Evolutionary conservation across 164 flowering plant species (phyloP).

Genomic region (Amborella trichopoda): DNA sequence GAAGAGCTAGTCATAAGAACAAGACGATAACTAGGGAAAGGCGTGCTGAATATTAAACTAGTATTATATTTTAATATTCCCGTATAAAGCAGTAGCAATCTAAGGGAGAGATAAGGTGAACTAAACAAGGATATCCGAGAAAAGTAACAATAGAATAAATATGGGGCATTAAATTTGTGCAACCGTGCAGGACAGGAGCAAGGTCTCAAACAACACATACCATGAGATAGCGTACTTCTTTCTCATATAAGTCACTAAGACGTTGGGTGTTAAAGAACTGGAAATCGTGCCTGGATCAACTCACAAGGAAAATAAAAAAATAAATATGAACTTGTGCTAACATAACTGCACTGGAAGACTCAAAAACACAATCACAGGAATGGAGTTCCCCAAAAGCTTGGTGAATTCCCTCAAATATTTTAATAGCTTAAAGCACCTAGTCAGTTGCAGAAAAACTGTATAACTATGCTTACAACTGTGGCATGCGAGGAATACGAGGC

Average conservation of each 20-base stretch:
- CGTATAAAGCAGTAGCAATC: too few species aligned
- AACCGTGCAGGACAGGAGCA: neutral
- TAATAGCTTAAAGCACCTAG: neutral
- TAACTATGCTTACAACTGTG: slow-evolving; percentile 68
- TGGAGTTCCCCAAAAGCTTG: too few species aligned
- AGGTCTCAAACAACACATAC: slow-evolving; percentile 27
- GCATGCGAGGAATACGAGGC: slow-evolving; percentile 98
- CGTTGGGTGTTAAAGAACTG: slow-evolving; percentile 92
- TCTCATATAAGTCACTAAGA: slow-evolving; percentile 82
- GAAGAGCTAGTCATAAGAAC: too few species aligned
- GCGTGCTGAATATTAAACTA: too few species aligned
- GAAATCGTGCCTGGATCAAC: slow-evolving; percentile 75
- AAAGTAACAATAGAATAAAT: too few species aligned
- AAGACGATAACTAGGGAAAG: too few species aligned
- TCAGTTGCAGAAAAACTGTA: neutral
- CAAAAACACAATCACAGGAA: too few species aligned
- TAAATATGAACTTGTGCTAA: neutral
- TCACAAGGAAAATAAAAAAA: neutral
- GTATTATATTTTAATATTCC: too few species aligned
- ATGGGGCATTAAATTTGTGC: too few species aligned
- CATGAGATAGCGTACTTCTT: slow-evolving; percentile 92
- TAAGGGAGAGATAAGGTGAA: too few species aligned
- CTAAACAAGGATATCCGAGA: too few species aligned
- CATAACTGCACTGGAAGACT: slow-evolving; percentile 1
- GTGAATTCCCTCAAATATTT: too few species aligned